Base-by-base conservation (phyloP, 495 filamentous ascomycete genomes). In the Pyrenopolyporus hunteri region DNA sequence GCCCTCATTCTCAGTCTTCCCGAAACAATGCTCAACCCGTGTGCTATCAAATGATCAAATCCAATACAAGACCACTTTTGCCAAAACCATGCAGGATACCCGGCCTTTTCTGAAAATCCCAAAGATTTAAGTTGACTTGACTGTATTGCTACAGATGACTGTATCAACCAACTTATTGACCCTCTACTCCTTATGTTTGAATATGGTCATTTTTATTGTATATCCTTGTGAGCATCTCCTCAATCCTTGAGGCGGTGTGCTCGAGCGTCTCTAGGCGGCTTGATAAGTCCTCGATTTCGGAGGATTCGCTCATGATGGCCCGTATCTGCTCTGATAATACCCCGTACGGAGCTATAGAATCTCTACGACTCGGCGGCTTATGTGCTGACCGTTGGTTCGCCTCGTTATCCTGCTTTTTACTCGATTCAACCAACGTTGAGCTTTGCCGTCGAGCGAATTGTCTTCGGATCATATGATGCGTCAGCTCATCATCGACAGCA, bases 401-500 rank as follows among this genome's bases (percentile, higher is more conserved):
- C n/a, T 53, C 50, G 33, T 44, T 40, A 16, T 54, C 37, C 44
- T 65, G 54, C n/a, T 45, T 56, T 50, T 46, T 63, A 48, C 22
- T 54, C 29, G 48, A 43, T 32, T 74, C 53, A 19, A 66, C 19
- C 0, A 65, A 28, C n/a, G 66, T 37, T 6, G 69, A 63, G 32
- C 64, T 61, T 16, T 71, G 69, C 19, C 74, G 66, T 40, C 74
- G 68, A n/a, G 72, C 59, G 48, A 78, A 80, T 55, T 80, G 78
- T 17, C 76, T 70, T 9, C 79, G 69, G 53, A 82, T 80, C 57
- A 82, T 56, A 53, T 80, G 74, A 22, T 70, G 70, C 6, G 82
- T 83, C 22, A 81, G 49, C 33, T 82, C 76, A 49, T 84, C 82
- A 45, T 83, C 78, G 3, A 80, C 78, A 10, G 81, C 73, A 28